Evolutionary conservation across 371 early-diverging fungal genomes (phyloP).

Genomic region (Dinochytrium kinnereticum): DNA sequence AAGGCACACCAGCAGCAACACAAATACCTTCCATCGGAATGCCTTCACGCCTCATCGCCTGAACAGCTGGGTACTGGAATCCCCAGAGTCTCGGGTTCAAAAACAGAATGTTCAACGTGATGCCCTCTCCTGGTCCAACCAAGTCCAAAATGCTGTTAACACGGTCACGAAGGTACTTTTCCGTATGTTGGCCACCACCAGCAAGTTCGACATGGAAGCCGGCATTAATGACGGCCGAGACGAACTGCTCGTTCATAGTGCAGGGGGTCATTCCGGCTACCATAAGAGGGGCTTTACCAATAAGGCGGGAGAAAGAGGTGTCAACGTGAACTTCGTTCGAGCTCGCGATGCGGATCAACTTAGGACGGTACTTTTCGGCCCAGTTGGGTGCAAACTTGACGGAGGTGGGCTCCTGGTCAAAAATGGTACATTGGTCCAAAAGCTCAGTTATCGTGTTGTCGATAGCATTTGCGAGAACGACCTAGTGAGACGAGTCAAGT

Average conservation of each 20-base stretch:
- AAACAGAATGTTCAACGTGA: conserved; percentile 91
- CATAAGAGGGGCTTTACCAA: conserved; percentile 90
- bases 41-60: conserved; percentile 88
- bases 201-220: conserved; percentile 95
- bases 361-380: conserved; percentile 87
- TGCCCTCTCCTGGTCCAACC: conserved; percentile 84
- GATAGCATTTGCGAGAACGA: conserved; percentile 43
- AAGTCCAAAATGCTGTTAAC: conserved; percentile 77
- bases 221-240: conserved; percentile 88
- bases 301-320: conserved; percentile 85
- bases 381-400: conserved; percentile 88
- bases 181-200: conserved; percentile 95
- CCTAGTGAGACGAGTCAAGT: too few species aligned
- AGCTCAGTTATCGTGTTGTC: conserved; percentile 68
- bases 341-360: conserved; percentile 53
- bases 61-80: conserved; percentile 91
- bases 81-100: conserved; percentile 95
- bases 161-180: conserved; percentile 78
- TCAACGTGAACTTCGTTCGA: conserved; percentile 84
- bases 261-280: conserved; percentile 92
- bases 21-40: conserved; percentile 89
- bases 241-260: conserved; percentile 78
- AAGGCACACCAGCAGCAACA: conserved; percentile 94
- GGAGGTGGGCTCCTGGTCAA: conserved; percentile 78
- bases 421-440: conserved; percentile 82